Conservation (phyloP, 2,329 filamentous ascomycete species). For the Tolypocladium pustulatum region DNA sequence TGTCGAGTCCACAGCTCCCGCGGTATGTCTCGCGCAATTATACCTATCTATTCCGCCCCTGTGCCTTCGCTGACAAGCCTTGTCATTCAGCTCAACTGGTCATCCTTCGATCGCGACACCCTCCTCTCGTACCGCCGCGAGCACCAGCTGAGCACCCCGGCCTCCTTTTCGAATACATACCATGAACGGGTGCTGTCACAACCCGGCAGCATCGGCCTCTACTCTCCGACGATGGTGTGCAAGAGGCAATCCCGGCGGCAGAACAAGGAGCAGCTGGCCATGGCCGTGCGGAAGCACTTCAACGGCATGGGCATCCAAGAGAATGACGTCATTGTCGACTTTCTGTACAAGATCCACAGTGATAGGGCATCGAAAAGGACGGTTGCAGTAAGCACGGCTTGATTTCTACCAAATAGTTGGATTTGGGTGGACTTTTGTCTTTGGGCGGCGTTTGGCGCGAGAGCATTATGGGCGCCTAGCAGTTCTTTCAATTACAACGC, state of each 20-base stretch:
- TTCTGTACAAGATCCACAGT: slow-evolving; percentile 56
- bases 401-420: slow-evolving; percentile 2
- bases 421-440: neutral
- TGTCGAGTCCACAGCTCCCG: slow-evolving; percentile 20
- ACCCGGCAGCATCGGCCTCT: slow-evolving; percentile 54
- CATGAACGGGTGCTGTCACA: slow-evolving; percentile 51
- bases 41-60: neutral
- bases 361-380: slow-evolving; percentile 17
- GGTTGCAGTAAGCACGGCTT: slow-evolving; percentile 12
- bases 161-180: slow-evolving; percentile 56
- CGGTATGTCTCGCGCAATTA: slow-evolving; percentile 15
- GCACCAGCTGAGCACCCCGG: slow-evolving; percentile 60
- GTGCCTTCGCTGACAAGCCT: neutral
- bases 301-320: slow-evolving; percentile 70
- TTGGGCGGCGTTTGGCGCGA: neutral
- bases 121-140: slow-evolving; percentile 68
- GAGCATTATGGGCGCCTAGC: too few relatives aligned
- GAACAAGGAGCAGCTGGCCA: slow-evolving; percentile 61
- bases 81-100: slow-evolving; percentile 48
- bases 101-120: slow-evolving; percentile 53
- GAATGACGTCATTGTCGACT: slow-evolving; percentile 72
- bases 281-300: slow-evolving; percentile 70
- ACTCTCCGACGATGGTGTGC: slow-evolving; percentile 67
- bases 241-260: slow-evolving; percentile 54
- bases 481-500: too few relatives aligned